Base-by-base conservation (phyloP, 1,139 yeast genomes). In the Scheffersomyces titani region DNA sequence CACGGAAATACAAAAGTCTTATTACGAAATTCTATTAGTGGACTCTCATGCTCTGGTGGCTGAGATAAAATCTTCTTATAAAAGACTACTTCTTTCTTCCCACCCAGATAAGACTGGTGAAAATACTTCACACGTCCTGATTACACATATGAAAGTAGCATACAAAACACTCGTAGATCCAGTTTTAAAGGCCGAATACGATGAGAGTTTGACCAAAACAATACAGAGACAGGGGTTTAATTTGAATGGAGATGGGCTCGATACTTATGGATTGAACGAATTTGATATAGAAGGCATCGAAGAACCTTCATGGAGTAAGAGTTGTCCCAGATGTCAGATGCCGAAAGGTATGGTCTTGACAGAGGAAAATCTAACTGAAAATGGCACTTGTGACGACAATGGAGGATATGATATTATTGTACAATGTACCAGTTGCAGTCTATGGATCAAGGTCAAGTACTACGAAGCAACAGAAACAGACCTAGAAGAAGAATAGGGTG, bases 341-440 rank as follows among this genome's bases (percentile, higher is more conserved):
- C 65, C 67, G 0, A 73, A 77, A 3, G 86, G 93, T 0, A 87
- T 91, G 57, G 68, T 66, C 20, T 70, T 92, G 2, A 76, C 78
- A 0, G 97, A 91, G 61, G 68, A 72, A 0, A 90, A 89, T 57
- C 74, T 92, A 53, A 85, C 75, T 11, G 69, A 76, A 2, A 75
- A 75, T 57, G 88, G 87, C 1, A 77, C 82, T 0, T 64, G 65
- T 0, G 85, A 81, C 56, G 84, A 83, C 2, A 72, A 73, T 16
- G 89, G 87, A 18, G 88, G 88, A 7, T 87, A 76, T 59, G 90
- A 88, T 60, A 81, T 92, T 2, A 78, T 89, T 7, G 85, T 90
- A 0, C 97, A 92, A 65, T 92, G 98, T 68, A 70, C 75, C 13
- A 87, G 90, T 47, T 92, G 98, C 68, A 89, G 96, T 69, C 71